A percentile compares a stretch with the other conserved stretches of the same genome.
Conservation (phyloP, 352 stramenopile genomes). For the Phytophthora aleatoria region DNA sequence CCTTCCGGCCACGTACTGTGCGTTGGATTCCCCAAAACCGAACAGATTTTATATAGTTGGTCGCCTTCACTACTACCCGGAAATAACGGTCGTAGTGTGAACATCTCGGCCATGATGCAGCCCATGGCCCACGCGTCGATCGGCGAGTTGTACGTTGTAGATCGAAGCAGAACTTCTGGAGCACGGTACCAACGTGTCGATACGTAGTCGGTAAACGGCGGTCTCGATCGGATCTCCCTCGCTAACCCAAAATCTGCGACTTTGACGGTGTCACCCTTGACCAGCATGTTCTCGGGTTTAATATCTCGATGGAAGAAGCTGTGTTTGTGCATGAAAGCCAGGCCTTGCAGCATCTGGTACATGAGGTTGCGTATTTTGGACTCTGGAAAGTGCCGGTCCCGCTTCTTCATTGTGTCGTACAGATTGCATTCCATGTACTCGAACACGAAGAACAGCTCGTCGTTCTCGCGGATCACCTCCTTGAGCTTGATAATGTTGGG, state of each 20-base stretch:
- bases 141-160: conserved; percentile 95
- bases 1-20: conserved; percentile 93
- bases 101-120: conserved; percentile 98
- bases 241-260: conserved; percentile 99
- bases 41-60: conserved; percentile 98
- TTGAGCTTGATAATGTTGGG: conserved; percentile 98
- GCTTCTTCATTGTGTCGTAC: conserved; percentile 97
- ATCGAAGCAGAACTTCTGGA: conserved; percentile 96
- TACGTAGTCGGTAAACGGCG: conserved; percentile 98
- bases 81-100: conserved; percentile 96
- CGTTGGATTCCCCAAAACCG: conserved; percentile 93
- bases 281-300: conserved; percentile 98
- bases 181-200: conserved; percentile 98
- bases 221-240: conserved; percentile 90
- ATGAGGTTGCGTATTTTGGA: conserved; percentile 97
- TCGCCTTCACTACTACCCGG: conserved; percentile 96
- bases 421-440: conserved; percentile 99
- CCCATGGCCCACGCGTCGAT: conserved; percentile 98
- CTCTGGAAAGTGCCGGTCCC: conserved; percentile 90
- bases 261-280: conserved; percentile 96
- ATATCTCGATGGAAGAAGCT: conserved; percentile 99
- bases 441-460: conserved; percentile 98
- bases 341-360: conserved; percentile 96
- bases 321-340: conserved; percentile 98
- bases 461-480: conserved; percentile 98